A percentile compares a stretch with the other conserved stretches of the same genome.
These are phyloP conservation scores for Globisporangium lucens DNA, from an alignment of 352 stramenopile species.

Conservation along the genomic window DNA sequence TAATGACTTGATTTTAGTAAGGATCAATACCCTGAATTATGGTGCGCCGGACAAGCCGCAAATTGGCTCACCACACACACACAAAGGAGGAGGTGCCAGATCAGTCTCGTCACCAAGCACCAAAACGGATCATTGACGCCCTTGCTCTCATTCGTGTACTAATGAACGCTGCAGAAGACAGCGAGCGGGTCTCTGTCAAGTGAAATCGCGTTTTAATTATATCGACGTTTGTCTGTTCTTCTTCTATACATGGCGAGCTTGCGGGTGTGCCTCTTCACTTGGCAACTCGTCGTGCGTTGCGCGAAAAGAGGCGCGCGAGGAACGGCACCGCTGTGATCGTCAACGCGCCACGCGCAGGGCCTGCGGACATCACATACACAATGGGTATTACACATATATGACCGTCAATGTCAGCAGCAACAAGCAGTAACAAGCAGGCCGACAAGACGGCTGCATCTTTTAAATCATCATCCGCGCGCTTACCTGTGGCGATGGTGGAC, in stretches of 20 bases:
- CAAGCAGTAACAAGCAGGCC: background rate
- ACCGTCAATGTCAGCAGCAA: background rate
- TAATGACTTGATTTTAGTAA: no score
- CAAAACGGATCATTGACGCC: slow-evolving; percentile 12
- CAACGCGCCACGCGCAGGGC: slow-evolving; percentile 60
- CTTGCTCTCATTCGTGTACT: background rate
- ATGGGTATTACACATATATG: background rate
- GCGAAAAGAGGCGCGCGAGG: slow-evolving; percentile 62
- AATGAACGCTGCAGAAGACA: background rate
- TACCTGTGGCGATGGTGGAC: slow-evolving; percentile 82
- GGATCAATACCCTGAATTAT: no score
- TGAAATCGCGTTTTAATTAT: background rate
- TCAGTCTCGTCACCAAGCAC: slow-evolving; percentile 1
- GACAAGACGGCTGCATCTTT: background rate
- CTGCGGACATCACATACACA: slow-evolving; percentile 14
- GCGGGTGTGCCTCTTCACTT: slow-evolving; percentile 13
- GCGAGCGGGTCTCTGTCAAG: background rate
- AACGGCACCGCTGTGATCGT: slow-evolving; percentile 73
- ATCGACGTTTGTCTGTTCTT: background rate
- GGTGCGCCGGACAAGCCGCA: background rate
- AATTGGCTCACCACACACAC: background rate
- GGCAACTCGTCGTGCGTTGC: slow-evolving; percentile 21
- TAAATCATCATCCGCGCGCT: background rate
- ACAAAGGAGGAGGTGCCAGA: background rate
- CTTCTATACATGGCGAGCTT: background rate